Conservation (phyloP, 2,329 filamentous ascomycete genomes). For the Cadophora malorum region DNA sequence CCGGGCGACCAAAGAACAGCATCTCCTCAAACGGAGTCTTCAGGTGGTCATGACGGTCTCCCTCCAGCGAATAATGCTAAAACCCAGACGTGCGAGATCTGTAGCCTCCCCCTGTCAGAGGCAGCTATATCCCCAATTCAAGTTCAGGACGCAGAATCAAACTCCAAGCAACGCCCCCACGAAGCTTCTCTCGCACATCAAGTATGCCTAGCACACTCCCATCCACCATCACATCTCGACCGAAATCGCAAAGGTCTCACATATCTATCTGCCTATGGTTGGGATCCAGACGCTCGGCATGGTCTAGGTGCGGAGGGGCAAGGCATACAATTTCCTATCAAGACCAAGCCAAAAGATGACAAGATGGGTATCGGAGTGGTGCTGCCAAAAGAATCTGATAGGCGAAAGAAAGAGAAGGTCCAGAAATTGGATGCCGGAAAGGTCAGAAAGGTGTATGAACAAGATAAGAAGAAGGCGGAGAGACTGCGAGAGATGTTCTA, state of each 20-base stretch:
- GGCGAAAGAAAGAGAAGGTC: constrained; percentile 51
- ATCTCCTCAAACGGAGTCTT: neutral
- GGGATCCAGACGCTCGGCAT: constrained; percentile 73
- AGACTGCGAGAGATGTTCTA: constrained; percentile 75
- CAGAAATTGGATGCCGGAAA: constrained; percentile 73
- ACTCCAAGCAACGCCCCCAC: constrained; percentile 51
- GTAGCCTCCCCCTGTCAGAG: constrained; percentile 59
- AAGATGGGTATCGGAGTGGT: constrained; percentile 74
- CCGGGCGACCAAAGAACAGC: constrained; percentile 28
- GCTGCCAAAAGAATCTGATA: constrained; percentile 46
- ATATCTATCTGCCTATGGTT: constrained; percentile 71
- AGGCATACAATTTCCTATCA: constrained; percentile 79
- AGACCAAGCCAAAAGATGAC: constrained; percentile 71
- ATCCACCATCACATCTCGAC: constrained; percentile 75
- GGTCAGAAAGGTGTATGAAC: constrained; percentile 64
- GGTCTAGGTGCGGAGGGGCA: constrained; percentile 74
- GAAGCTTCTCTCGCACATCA: constrained; percentile 73
- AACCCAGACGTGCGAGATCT: constrained; percentile 58
- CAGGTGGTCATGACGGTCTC: neutral
- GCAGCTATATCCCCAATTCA: neutral
- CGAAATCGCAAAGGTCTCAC: constrained; percentile 72
- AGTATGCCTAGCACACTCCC: constrained; percentile 70
- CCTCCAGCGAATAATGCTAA: neutral
- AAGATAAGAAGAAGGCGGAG: constrained; percentile 67
- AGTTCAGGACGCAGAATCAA: constrained; percentile 12